A percentile compares a stretch with the other conserved stretches of the same genome.
These are phyloP conservation scores for Tripterygium wilfordii DNA, from an alignment of 177 flowering plant species.

Conservation along the genomic window DNA sequence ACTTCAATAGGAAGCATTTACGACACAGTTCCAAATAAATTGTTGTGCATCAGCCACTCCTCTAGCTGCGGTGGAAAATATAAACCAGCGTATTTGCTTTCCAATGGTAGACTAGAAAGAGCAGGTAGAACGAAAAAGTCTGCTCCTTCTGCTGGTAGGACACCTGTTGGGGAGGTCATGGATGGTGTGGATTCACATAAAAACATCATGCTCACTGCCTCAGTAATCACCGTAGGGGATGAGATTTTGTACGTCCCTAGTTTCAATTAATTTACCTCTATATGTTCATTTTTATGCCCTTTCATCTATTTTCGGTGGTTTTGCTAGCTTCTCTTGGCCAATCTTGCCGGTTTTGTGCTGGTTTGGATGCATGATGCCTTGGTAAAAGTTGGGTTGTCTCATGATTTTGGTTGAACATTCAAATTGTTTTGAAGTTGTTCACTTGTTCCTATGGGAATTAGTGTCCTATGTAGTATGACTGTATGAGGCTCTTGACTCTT, in stretches of 20 bases:
- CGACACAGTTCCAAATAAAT: conserved; percentile 89
- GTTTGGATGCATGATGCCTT: no score
- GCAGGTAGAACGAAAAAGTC: conserved; percentile 81
- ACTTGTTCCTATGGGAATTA: no score
- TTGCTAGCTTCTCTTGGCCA: background rate
- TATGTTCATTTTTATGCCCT: background rate
- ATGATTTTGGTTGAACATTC: no score
- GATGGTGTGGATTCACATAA: conserved; percentile 26
- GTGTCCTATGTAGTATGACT: no score
- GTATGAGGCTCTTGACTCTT: no score
- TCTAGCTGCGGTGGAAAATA: conserved; percentile 41
- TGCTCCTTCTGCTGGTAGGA: conserved; percentile 25
- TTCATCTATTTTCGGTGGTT: background rate
- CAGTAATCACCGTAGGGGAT: conserved; percentile 84
- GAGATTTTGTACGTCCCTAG: conserved; percentile 81
- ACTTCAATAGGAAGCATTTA: conserved; percentile 95
- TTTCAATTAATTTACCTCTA: conserved; percentile 1
- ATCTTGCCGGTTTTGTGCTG: no score
- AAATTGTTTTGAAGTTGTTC: no score
- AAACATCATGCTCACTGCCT: conserved; percentile 48
- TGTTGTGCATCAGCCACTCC: conserved; percentile 40
- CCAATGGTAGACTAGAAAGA: conserved; percentile 94
- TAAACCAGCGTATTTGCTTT: conserved; percentile 79
- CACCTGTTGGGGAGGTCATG: conserved; percentile 43
- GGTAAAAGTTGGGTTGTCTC: no score